Evolutionary conservation across 2,329 filamentous ascomycete genomes (phyloP).

Genomic region (Epichloe sp.): DNA sequence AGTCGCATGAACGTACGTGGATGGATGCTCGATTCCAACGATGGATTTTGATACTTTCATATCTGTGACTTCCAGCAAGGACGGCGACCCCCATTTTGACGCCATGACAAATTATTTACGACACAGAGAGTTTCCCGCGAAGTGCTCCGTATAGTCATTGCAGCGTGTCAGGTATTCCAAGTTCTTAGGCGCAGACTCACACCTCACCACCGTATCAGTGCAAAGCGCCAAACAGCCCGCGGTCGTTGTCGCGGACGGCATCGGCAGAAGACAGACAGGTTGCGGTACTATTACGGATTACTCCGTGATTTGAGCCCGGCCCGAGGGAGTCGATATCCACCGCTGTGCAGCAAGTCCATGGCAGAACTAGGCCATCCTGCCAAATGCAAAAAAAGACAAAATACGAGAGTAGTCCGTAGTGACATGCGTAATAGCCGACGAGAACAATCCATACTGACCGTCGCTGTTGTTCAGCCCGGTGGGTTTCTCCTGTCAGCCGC

Average conservation of each 20-base stretch:
- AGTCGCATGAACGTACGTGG: no score
- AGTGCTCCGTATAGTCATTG: no score
- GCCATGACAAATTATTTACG: no score
- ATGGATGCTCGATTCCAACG: no score
- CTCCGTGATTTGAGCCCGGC: not conserved
- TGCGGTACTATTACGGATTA: not conserved
- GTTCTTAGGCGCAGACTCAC: no score
- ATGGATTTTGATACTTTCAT: no score
- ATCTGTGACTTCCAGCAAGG: no score
- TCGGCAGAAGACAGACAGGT: not conserved
- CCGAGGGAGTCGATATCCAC: conserved; percentile 2
- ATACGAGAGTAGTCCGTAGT: not conserved
- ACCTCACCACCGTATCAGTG: not conserved
- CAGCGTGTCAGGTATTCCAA: no score
- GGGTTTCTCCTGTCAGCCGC: not conserved
- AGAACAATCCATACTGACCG: not conserved
- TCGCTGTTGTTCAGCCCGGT: not conserved
- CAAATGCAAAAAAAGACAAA: not conserved
- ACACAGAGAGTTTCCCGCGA: no score
- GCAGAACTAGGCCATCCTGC: not conserved
- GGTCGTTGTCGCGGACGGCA: not conserved
- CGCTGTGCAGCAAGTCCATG: not conserved
- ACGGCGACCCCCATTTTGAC: no score
- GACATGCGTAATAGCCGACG: no score
- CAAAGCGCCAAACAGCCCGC: not conserved